These are phyloP conservation scores for Neurospora crassa DNA, from an alignment of 2,329 filamentous ascomycete genomes.

Conservation along the genomic window DNA sequence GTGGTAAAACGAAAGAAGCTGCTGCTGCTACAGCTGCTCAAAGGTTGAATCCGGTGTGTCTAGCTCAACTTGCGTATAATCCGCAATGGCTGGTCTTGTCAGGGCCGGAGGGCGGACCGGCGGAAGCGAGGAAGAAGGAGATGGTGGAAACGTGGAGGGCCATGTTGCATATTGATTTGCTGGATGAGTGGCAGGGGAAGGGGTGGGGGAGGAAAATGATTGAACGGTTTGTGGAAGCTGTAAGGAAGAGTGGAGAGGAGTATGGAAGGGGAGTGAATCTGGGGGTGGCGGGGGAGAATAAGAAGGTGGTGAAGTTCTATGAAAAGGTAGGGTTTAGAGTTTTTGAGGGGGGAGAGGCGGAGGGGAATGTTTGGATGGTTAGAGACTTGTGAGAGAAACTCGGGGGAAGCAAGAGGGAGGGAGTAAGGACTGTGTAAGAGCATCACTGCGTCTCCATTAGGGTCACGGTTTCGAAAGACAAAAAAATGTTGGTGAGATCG, in stretches of 20 bases:
- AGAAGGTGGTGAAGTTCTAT: conserved; percentile 38
- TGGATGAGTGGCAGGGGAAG: conserved; percentile 29
- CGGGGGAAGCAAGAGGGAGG: not conserved
- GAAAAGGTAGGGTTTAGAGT: conserved; percentile 36
- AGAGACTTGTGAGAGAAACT: conserved; percentile 22
- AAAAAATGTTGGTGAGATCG: no score
- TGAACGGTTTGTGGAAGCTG: conserved; percentile 30
- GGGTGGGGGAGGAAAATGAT: conserved; percentile 37
- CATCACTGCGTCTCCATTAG: not conserved
- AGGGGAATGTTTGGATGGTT: conserved; percentile 32
- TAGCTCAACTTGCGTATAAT: conserved; percentile 34
- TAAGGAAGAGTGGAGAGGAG: conserved; percentile 20
- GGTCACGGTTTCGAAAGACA: no score
- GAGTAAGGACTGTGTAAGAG: not conserved
- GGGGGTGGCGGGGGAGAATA: conserved; percentile 36
- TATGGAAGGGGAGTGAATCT: conserved; percentile 32
- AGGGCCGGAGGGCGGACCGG: conserved; percentile 17
- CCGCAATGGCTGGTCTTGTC: conserved; percentile 30
- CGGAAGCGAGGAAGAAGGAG: conserved; percentile 19
- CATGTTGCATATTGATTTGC: conserved; percentile 41
- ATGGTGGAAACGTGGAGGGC: conserved; percentile 27
- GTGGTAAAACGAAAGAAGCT: not conserved
- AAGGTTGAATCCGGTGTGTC: conserved; percentile 24
- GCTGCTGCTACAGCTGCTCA: no score
- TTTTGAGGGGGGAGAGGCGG: conserved; percentile 25